phyloP scores from a whole-genome alignment of 192 early-diverging fungal genomes.

The Gryganskiella cystojenkinii region DNA sequence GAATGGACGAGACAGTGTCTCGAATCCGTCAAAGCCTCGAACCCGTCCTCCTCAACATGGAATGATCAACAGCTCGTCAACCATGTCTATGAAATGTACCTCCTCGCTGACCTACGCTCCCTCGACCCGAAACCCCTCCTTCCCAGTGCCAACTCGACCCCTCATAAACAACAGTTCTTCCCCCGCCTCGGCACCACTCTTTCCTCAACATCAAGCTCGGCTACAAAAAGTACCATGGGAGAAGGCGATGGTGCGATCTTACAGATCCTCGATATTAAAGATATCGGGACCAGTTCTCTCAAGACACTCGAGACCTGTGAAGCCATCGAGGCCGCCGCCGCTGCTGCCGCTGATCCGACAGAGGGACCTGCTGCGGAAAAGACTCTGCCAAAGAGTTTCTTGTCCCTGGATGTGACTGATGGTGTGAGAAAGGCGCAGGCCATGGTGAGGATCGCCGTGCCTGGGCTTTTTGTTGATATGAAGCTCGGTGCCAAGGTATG shows the following conservation, averaged over 20 bases:
- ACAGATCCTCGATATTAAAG: constrained; percentile 38
- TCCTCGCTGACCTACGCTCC: constrained; percentile 39
- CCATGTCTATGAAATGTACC: constrained; percentile 44
- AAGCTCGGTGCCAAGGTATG: constrained; percentile 49
- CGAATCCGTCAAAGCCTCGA: background rate
- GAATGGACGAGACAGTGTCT: constrained; percentile 51
- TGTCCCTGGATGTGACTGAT: constrained; percentile 32
- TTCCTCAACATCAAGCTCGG: background rate
- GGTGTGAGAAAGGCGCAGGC: constrained; percentile 30
- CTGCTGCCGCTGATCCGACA: constrained; percentile 22
- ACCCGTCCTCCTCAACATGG: background rate
- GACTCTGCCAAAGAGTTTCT: constrained; percentile 17
- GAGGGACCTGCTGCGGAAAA: constrained; percentile 18
- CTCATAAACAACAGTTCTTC: constrained; percentile 33
- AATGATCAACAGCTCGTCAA: constrained; percentile 11
- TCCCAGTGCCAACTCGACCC: constrained; percentile 20
- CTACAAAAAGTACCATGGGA: too few relatives aligned
- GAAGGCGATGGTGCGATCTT: constrained; percentile 28
- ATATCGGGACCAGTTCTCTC: constrained; percentile 28
- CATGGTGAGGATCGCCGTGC: constrained; percentile 18
- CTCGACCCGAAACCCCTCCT: constrained; percentile 30
- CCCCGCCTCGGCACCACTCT: background rate
- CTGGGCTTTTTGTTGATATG: constrained; percentile 42
- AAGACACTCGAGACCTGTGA: constrained; percentile 37
- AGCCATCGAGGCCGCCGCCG: constrained; percentile 13